Conservation (phyloP, 2,329 filamentous ascomycete species). For the Bretziella fagacearum region DNA sequence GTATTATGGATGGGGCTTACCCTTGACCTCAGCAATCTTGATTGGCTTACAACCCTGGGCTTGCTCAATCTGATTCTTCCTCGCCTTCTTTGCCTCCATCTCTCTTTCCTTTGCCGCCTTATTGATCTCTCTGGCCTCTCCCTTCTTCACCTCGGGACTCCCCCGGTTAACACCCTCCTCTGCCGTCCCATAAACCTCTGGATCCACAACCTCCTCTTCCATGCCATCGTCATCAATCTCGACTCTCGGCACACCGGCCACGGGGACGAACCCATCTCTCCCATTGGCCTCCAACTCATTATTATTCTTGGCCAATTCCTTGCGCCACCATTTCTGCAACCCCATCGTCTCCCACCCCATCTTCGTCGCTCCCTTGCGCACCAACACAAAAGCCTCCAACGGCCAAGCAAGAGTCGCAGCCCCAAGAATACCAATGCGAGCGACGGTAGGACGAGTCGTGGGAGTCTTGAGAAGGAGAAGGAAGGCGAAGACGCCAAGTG, state of each 20-base stretch:
- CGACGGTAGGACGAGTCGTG: constrained; percentile 5
- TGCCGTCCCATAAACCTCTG: constrained; percentile 10
- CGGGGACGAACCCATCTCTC: constrained; percentile 5
- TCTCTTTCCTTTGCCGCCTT: constrained; percentile 6
- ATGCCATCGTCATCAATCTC: constrained; percentile 10
- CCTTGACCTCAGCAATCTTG: constrained; percentile 10
- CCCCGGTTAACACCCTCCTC: constrained; percentile 9
- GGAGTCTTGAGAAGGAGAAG: constrained; percentile 10
- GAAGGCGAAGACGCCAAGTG: constrained; percentile 12
- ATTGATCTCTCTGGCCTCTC: constrained; percentile 8
- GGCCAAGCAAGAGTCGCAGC: constrained; percentile 11
- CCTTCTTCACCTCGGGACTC: constrained; percentile 5
- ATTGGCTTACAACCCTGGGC: constrained; percentile 8
- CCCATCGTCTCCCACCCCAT: constrained; percentile 11
- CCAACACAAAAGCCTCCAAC: constrained; percentile 7
- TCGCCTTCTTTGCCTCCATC: constrained; percentile 2
- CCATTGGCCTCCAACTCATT: not conserved
- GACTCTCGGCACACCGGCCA: constrained; percentile 2
- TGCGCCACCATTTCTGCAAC: constrained; percentile 9
- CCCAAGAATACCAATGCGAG: constrained; percentile 7
- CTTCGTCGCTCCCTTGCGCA: constrained; percentile 10
- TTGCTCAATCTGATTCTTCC: not conserved
- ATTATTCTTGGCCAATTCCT: constrained; percentile 10
- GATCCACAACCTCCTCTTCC: constrained; percentile 10
- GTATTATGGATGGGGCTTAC: not conserved